Percentiles rank a stretch among this genome's conserved stretches.
These are phyloP conservation scores for Alternaria ventricosa DNA, from an alignment of 2,329 filamentous ascomycete species.

Conservation along the genomic window DNA sequence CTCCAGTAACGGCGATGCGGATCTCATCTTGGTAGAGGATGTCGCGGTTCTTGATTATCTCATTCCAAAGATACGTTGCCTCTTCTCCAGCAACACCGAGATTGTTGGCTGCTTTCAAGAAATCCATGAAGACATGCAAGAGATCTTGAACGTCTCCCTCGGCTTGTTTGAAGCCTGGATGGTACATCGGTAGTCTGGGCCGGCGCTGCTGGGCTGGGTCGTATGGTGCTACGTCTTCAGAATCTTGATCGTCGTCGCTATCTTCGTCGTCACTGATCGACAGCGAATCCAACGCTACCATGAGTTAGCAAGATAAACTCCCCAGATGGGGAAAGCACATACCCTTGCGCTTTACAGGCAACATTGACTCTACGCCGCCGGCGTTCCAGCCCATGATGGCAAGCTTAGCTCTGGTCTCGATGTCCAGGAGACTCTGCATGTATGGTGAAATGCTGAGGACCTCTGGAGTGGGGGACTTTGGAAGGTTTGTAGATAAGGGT, in stretches of 20 bases:
- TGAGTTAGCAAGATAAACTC: background rate
- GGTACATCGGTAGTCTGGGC: constrained; percentile 22
- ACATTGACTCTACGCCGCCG: background rate
- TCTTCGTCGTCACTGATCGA: background rate
- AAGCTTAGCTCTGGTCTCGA: background rate
- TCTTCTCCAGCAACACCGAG: constrained; percentile 2
- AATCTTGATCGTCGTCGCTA: constrained; percentile 2
- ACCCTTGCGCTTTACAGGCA: constrained; percentile 8
- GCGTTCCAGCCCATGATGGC: background rate
- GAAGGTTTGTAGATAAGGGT: background rate
- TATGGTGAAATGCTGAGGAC: background rate
- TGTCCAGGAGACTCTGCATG: background rate
- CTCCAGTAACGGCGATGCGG: constrained; percentile 20
- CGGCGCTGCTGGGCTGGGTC: constrained; percentile 13
- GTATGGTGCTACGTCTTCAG: constrained; percentile 1
- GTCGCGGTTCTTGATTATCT: background rate
- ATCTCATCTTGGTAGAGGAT: constrained; percentile 4
- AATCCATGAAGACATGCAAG: constrained; percentile 2
- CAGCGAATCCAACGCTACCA: background rate
- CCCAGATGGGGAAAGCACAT: background rate
- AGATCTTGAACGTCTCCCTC: background rate
- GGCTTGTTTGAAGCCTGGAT: constrained; percentile 15
- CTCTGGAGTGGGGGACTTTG: background rate
- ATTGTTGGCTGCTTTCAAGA: background rate
- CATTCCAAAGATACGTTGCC: constrained; percentile 2